Percentiles rank a stretch among this genome's conserved stretches.
Conservation (phyloP, 2,329 filamentous ascomycete genomes). For the Tolypocladium album region DNA sequence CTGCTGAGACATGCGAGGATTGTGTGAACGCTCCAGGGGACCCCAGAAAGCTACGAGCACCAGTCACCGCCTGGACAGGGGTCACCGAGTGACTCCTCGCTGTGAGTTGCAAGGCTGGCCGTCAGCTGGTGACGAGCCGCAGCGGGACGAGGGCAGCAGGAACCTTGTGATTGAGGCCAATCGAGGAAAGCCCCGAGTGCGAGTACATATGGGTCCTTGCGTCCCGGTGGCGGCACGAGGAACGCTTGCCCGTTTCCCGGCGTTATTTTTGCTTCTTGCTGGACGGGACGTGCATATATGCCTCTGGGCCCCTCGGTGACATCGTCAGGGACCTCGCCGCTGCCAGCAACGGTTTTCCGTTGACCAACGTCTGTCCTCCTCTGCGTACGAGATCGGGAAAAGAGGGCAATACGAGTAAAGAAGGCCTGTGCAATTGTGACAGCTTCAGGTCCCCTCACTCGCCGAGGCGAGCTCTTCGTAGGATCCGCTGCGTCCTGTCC, state of each 20-base stretch:
- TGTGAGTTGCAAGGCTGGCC: background rate
- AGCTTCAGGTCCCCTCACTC: background rate
- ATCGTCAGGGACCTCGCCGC: background rate
- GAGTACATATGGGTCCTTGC: background rate
- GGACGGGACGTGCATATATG: background rate
- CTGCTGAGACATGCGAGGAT: background rate
- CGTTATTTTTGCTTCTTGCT: background rate
- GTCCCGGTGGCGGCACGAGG: background rate
- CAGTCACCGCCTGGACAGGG: background rate
- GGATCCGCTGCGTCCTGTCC: background rate
- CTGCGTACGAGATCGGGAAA: background rate
- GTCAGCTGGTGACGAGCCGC: background rate
- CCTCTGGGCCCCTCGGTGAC: background rate
- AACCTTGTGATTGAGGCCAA: background rate
- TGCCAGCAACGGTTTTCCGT: background rate
- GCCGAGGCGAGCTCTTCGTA: background rate
- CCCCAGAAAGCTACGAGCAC: background rate
- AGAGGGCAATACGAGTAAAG: background rate
- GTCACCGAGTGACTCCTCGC: slow-evolving; percentile 4
- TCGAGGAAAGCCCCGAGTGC: background rate
- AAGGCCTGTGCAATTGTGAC: background rate
- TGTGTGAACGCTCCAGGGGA: background rate
- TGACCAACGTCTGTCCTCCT: background rate
- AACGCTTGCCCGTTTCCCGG: background rate
- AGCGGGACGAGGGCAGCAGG: background rate